A percentile compares a stretch with the other conserved stretches of the same genome.
phyloP scores from a whole-genome alignment of 1,284 basidiomycete species.

The Cryptococcus sp. region DNA sequence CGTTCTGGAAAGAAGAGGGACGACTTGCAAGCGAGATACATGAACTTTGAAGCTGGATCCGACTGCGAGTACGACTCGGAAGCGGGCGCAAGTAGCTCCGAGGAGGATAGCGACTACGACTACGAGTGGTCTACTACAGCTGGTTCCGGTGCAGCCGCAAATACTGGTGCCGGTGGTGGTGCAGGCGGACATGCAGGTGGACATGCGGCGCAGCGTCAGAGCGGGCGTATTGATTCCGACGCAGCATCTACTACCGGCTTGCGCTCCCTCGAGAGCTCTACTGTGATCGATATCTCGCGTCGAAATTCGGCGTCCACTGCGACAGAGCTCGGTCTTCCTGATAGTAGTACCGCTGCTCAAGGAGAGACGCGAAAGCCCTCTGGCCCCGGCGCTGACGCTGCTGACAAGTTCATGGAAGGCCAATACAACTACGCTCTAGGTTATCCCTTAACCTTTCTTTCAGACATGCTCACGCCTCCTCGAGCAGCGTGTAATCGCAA shows the following conservation, averaged over 20 bases:
- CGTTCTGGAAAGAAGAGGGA: constrained; percentile 3
- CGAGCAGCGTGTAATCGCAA: constrained; percentile 85
- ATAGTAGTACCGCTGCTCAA: constrained; percentile 1
- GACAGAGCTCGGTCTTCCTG: constrained; percentile 2
- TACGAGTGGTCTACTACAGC: constrained; percentile 8
- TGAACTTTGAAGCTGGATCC: not conserved
- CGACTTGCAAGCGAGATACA: constrained; percentile 4
- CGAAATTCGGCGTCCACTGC: constrained; percentile 15
- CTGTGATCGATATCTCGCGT: constrained; percentile 12
- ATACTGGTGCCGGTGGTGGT: not conserved
- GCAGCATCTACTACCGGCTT: constrained; percentile 3
- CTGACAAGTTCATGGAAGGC: constrained; percentile 25
- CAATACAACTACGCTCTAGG: constrained; percentile 60
- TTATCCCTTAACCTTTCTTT: constrained; percentile 78
- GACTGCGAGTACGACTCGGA: constrained; percentile 7
- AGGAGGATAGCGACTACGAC: constrained; percentile 23
- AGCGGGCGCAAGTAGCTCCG: constrained; percentile 1
- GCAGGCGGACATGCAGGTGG: not conserved
- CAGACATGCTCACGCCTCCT: constrained; percentile 76
- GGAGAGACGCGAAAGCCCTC: too few species aligned
- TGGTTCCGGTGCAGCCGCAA: not conserved
- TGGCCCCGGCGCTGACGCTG: constrained; percentile 6
- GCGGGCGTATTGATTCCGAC: not conserved
- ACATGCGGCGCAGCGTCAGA: not conserved
- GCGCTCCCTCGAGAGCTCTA: constrained; percentile 13